These are phyloP conservation scores for Corymbia calophylla DNA, from an alignment of 441 rosid species.

Conservation along the genomic window DNA sequence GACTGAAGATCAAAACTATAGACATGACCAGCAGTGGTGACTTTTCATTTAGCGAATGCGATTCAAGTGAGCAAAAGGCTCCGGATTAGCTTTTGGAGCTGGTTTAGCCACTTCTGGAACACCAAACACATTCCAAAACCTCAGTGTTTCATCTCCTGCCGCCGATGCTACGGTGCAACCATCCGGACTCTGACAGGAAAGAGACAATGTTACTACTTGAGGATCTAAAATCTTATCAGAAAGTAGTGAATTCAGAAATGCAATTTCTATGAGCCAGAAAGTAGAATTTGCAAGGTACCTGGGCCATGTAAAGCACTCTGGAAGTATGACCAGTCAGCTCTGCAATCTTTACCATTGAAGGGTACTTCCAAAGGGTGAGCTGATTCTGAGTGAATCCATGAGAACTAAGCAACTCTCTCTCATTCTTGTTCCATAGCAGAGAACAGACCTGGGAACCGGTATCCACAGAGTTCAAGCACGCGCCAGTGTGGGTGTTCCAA, in stretches of 20 bases:
- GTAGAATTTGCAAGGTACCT: not conserved
- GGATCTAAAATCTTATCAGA: not conserved
- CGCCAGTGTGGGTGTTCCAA: conserved; percentile 37
- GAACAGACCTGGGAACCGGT: conserved; percentile 27
- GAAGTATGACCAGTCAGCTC: conserved; percentile 20
- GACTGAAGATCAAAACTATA: not conserved
- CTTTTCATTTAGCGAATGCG: conserved; percentile 30
- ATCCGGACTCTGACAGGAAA: conserved; percentile 44
- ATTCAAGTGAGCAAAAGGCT: conserved; percentile 43
- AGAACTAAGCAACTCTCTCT: conserved; percentile 25
- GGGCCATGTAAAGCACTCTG: conserved; percentile 22
- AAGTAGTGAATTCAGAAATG: not conserved
- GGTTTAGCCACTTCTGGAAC: conserved; percentile 44
- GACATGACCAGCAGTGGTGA: not conserved
- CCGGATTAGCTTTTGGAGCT: conserved; percentile 28
- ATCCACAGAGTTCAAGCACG: conserved; percentile 35
- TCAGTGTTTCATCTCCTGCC: conserved; percentile 60
- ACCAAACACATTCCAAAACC: conserved; percentile 57
- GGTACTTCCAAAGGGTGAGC: conserved; percentile 24
- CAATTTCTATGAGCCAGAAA: not conserved
- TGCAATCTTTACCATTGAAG: conserved; percentile 22
- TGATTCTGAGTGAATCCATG: conserved; percentile 26
- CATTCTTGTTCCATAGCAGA: conserved; percentile 24
- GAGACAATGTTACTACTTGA: not conserved
- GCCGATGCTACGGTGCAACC: conserved; percentile 60